Base-by-base conservation (phyloP, 2,329 filamentous ascomycete species). In the Chaetomium olivaceum region DNA sequence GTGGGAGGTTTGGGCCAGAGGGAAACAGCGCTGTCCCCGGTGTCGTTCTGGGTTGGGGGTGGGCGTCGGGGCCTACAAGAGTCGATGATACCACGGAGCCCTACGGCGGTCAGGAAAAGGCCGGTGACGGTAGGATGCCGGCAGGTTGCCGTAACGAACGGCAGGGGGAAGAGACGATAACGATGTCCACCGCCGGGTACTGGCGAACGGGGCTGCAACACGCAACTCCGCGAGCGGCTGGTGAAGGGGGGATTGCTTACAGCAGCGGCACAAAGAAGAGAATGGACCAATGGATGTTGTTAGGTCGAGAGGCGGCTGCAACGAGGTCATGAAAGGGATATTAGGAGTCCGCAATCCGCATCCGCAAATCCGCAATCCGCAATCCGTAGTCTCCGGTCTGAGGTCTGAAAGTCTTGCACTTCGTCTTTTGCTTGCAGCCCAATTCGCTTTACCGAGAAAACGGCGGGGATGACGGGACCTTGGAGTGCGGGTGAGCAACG, bases 211-310 rank as follows among this genome's bases (percentile, higher is more conserved):
- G 23, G 52, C 57, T 66, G 58, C 48, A 59, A 60, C 50, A 54
- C 58, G 46, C 43, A 63, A 59, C 55, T 60, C 55, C 46, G 56
- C 56, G 61, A 63, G 59, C 39, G 55, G 55, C 52, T 56, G 57
- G 51, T 11, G 56, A 36, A 29, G 33, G 33, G 43, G 33, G 21
- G 31, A 58, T 21, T 64, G 23, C 25, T 31, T 58, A 58, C 52
- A 55, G 58, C 29, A 52, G 43, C 58, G 33, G 54, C 67, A 63
- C 63, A 67, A 63, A 67, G 64, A 64, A 48, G 27, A 56, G 23
- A 58, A 58, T 46, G 39, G 58, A 21, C 51, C 58, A 62, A 60
- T 43, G 21, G 64, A 60, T 36, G 31, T 50, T 52, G 29, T 50
- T 12, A 21, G 58, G 51, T 36, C 50, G 31, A 52, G 39, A 51